These are phyloP conservation scores for Begonia peltatifolia DNA, from an alignment of 306 rosid genomes.

Conservation along the genomic window DNA sequence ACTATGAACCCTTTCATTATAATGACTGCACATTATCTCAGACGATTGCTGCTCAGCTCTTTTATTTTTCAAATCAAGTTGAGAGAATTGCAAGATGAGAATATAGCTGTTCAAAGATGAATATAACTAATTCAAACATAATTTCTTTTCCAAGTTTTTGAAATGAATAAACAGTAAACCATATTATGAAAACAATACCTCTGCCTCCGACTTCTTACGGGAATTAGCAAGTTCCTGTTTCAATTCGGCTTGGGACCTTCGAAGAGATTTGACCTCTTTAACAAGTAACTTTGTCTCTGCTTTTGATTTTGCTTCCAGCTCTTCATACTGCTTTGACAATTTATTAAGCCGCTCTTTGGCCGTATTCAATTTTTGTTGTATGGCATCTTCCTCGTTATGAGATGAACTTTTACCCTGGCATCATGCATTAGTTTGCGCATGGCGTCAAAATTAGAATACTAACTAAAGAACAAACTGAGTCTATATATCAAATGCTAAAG, in stretches of 20 bases:
- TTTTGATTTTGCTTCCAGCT: conserved; percentile 79
- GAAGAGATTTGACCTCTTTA: conserved; percentile 84
- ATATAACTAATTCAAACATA: too few relatives aligned
- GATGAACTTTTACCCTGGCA: conserved; percentile 5
- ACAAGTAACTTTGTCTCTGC: conserved; percentile 78
- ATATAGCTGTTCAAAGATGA: too few relatives aligned
- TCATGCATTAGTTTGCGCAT: neutral
- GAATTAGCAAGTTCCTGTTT: conserved; percentile 67
- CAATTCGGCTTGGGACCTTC: conserved; percentile 47
- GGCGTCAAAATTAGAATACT: too few relatives aligned
- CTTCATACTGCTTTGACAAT: conserved; percentile 59
- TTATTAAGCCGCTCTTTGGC: conserved; percentile 49
- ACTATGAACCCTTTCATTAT: neutral
- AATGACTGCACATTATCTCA: too few relatives aligned
- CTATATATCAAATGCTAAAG: neutral
- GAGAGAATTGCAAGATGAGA: too few relatives aligned
- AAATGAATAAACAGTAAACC: neutral
- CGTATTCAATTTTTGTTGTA: conserved; percentile 41
- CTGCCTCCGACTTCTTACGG: conserved; percentile 29
- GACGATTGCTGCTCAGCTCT: too few relatives aligned
- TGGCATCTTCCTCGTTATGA: conserved; percentile 29
- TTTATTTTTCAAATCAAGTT: too few relatives aligned
- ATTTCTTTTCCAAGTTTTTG: too few relatives aligned
- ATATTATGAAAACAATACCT: conserved; percentile 20
- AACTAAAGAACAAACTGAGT: too few relatives aligned